Percentiles rank a stretch among this genome's conserved stretches.
phyloP scores from a whole-genome alignment of 2,329 filamentous ascomycete genomes.

The Aspergillus japonicus region DNA sequence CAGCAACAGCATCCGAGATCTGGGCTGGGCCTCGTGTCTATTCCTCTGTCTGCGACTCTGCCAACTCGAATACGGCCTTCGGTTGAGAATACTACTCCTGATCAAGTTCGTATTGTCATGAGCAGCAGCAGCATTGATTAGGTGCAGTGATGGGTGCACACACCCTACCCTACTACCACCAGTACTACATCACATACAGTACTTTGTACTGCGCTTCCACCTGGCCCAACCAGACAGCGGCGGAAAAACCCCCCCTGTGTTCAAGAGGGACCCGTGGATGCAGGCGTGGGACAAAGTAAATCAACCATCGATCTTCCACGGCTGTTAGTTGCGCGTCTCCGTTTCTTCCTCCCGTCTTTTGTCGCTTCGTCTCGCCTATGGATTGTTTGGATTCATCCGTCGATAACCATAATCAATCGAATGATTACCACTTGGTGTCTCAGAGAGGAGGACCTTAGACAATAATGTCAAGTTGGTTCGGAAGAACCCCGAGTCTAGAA shows the following conservation, averaged over 20 bases:
- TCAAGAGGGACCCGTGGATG: neutral
- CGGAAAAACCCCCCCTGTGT: neutral
- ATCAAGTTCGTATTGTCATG: neutral
- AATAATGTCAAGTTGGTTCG: neutral
- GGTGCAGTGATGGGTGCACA: neutral
- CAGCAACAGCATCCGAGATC: constrained; percentile 22
- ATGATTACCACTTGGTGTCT: neutral
- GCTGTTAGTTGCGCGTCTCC: neutral
- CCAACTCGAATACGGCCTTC: no score
- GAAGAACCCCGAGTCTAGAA: neutral
- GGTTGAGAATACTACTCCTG: no score
- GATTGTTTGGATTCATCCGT: neutral
- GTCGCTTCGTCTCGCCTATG: neutral
- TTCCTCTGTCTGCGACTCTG: neutral
- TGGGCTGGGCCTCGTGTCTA: constrained; percentile 16
- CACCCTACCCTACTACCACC: no score
- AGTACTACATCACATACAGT: neutral
- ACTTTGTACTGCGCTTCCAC: neutral
- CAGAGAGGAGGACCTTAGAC: neutral
- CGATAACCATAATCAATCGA: neutral
- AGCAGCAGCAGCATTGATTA: neutral
- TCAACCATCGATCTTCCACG: neutral
- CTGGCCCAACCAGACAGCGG: neutral
- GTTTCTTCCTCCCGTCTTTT: neutral
- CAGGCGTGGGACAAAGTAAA: neutral